These are phyloP conservation scores for Dictyostelium brefeldianum DNA, from an alignment of 78 protist genomes.

Conservation along the genomic window DNA sequence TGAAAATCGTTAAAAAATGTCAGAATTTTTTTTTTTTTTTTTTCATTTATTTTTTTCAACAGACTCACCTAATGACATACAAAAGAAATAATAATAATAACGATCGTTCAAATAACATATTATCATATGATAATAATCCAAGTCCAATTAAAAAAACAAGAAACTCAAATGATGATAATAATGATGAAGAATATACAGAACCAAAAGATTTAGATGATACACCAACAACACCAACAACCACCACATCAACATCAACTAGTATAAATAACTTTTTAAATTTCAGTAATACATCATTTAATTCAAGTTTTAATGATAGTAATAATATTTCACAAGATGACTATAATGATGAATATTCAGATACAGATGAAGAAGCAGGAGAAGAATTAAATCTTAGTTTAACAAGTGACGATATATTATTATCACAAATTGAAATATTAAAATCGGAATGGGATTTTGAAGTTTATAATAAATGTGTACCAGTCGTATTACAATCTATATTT, in stretches of 20 bases:
- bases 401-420: neutral
- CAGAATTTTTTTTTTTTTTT: no score
- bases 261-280: conserved; percentile 6
- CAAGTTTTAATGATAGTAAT: neutral
- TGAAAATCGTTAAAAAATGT: no score
- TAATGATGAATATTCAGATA: conserved; percentile 1
- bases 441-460: neutral
- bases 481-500: conserved; percentile 29
- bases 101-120: neutral
- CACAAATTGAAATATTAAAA: neutral
- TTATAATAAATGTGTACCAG: conserved; percentile 43
- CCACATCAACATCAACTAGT: neutral
- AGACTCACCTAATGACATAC: no score
- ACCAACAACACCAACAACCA: neutral
- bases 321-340: neutral
- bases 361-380: neutral
- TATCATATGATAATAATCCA: neutral
- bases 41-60: no score
- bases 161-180: conserved; percentile 8
- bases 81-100: neutral
- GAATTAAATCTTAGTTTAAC: neutral
- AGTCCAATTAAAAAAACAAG: conserved; percentile 17
- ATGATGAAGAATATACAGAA: neutral
- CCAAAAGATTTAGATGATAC: conserved; percentile 13
- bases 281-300: neutral